phyloP scores from a whole-genome alignment of 139 green algal species.

The Yamagishiella unicocca region DNA sequence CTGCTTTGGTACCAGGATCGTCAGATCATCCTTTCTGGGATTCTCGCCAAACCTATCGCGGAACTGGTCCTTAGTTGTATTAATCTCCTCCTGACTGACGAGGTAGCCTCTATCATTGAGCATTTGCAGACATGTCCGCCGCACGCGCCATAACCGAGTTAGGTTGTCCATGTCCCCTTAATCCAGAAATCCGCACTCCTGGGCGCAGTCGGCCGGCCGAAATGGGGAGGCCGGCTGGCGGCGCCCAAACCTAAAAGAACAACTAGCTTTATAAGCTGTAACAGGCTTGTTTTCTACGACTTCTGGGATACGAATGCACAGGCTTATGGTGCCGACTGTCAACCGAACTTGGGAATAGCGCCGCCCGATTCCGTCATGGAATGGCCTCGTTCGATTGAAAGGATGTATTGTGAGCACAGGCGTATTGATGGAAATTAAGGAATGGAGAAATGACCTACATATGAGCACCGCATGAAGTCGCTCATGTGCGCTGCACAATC shows the following conservation, averaged over 20 bases:
- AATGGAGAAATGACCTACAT: no score
- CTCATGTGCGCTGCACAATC: no score
- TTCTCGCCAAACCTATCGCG: conserved; percentile 84
- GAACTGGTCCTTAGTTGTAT: conserved; percentile 85
- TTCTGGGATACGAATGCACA: no score
- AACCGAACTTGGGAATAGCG: no score
- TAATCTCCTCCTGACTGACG: conserved; percentile 82
- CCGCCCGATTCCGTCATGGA: no score
- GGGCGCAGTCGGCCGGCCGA: conserved; percentile 2
- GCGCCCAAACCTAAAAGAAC: background rate
- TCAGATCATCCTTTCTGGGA: conserved; percentile 85
- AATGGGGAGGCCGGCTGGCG: conserved; percentile 3
- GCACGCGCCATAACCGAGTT: conserved; percentile 78
- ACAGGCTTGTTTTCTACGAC: background rate
- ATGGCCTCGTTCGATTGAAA: no score
- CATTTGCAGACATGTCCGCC: conserved; percentile 93
- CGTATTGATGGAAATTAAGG: no score
- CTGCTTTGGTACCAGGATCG: conserved; percentile 80
- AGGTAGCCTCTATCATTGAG: conserved; percentile 92
- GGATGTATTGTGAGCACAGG: no score
- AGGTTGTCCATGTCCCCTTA: conserved; percentile 73
- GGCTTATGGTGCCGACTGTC: no score
- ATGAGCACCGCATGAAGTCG: no score
- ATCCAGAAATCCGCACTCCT: background rate
- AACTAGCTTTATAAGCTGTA: no score